Conservation (phyloP, 306 rosid species). For the Fagus sylvatica region DNA sequence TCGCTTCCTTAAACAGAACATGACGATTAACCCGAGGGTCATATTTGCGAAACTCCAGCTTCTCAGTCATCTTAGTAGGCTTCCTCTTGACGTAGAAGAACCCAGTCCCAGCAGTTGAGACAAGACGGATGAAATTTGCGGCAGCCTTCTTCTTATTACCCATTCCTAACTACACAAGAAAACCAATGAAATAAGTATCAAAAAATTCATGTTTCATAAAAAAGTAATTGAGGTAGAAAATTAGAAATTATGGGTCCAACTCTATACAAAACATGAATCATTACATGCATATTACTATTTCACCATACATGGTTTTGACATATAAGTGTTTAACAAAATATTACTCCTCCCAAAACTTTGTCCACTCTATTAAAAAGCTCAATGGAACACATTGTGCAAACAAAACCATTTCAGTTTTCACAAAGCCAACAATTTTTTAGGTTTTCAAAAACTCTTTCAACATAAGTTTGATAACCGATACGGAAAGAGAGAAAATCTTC, state of each 20-base stretch:
- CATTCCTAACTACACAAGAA: constrained; percentile 47
- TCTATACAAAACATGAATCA: background rate
- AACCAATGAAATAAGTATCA: background rate
- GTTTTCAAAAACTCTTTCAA: background rate
- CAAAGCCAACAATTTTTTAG: background rate
- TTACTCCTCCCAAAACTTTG: background rate
- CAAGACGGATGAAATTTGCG: constrained; percentile 73
- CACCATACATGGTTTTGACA: background rate
- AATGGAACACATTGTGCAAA: background rate
- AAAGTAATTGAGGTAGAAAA: background rate
- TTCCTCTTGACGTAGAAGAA: constrained; percentile 95
- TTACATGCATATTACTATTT: background rate
- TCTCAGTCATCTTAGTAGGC: constrained; percentile 74
- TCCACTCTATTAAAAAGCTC: background rate
- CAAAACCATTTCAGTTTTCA: background rate
- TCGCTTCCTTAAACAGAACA: constrained; percentile 90
- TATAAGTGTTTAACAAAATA: background rate
- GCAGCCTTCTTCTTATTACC: constrained; percentile 91
- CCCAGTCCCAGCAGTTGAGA: constrained; percentile 93
- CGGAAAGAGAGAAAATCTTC: background rate
- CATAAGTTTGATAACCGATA: background rate
- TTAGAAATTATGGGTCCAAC: too few relatives aligned
- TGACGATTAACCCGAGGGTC: constrained; percentile 90
- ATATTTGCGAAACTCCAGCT: constrained; percentile 85
- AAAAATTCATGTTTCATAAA: background rate